Evolutionary conservation across 306 rosid species (phyloP).

Genomic region (Quercus agrifolia): DNA sequence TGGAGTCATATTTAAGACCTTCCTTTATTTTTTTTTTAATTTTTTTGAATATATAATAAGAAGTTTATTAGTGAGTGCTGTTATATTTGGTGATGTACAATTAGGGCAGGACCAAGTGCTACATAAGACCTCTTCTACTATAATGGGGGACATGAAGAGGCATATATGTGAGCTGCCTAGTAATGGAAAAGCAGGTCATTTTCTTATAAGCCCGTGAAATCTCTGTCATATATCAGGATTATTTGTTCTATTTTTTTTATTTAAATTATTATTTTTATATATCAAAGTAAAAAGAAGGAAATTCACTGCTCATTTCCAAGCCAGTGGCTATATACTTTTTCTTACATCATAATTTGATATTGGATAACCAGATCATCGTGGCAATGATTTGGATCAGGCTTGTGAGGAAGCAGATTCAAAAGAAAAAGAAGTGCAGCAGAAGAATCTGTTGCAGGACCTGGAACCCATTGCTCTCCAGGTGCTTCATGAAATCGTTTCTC

Average conservation of each 20-base stretch:
- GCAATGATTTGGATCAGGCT: conserved; percentile 30
- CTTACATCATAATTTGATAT: conserved; percentile 33
- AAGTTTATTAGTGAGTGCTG: conserved; percentile 2
- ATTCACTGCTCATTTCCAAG: conserved; percentile 13
- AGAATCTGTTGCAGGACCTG: conserved; percentile 39
- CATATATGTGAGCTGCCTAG: conserved; percentile 21
- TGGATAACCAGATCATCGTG: conserved; percentile 37
- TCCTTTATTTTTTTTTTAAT: not conserved
- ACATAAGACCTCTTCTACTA: conserved; percentile 31
- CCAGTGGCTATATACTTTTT: conserved; percentile 5
- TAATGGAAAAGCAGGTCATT: conserved; percentile 45
- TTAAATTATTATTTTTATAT: not conserved
- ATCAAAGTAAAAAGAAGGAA: not conserved
- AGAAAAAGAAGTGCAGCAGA: conserved; percentile 40
- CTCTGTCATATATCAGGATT: conserved; percentile 8
- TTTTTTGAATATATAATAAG: conserved; percentile 1
- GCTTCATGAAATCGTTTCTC: conserved; percentile 79
- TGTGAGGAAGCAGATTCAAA: conserved; percentile 40
- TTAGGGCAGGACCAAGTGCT: conserved; percentile 70
- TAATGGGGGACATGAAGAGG: conserved; percentile 35
- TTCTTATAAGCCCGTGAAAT: conserved; percentile 18
- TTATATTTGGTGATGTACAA: conserved; percentile 1
- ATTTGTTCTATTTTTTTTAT: not conserved
- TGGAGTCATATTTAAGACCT: not conserved
- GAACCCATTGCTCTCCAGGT: conserved; percentile 61